Evolutionary conservation across 108 stramenopile genomes (phyloP), one percentile per base, ranked within the genome.

Genomic region (Nitzschia inconspicua): DNA sequence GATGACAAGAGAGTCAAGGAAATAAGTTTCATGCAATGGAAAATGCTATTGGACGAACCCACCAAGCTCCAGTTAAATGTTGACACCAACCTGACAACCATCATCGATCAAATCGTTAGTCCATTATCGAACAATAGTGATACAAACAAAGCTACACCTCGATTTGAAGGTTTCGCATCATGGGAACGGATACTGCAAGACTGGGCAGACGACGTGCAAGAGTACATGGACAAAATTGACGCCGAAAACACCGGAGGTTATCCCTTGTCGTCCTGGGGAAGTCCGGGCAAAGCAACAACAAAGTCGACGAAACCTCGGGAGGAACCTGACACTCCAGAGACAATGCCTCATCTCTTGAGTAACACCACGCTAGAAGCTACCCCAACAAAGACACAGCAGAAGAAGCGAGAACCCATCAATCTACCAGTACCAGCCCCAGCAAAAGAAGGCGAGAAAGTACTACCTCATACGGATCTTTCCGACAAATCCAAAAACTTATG

Each of bases 161-260:
- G 89, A n/a, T 90, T 85, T 56, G 85, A 90, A 24, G 89, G 85
- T 8, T 83, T 85, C 49, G 54, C 66, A 28, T 77, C 80, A 1
- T 90, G 89, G 89, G 89, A 90, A 20, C 84, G 76, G 27, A 54
- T 73, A 47, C 60, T 90, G 4, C 83, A 86, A 36, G 72, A 90
- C 37, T 86, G 85, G 89, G 77, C 73, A 13, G 89, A 90, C 19
- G 89, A 90, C 47, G 74, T 86, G 14, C 76, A 84, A 20, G 63
- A 71, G 6, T 86, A 90, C 56, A 42, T 89, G 31, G 68, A 73
- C 3, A 56, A 60, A 35, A 57, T 67, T 1, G 76, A 76, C 52
- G 52, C 44, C 10, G 81, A 87, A 42, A 55, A 28, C 30, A 44
- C 32, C 27, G 51, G 40, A 18, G 63, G 62, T 40, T 79, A 79